Base-by-base conservation (phyloP, 306 rosid genomes). In the Quercus cerris region DNA sequence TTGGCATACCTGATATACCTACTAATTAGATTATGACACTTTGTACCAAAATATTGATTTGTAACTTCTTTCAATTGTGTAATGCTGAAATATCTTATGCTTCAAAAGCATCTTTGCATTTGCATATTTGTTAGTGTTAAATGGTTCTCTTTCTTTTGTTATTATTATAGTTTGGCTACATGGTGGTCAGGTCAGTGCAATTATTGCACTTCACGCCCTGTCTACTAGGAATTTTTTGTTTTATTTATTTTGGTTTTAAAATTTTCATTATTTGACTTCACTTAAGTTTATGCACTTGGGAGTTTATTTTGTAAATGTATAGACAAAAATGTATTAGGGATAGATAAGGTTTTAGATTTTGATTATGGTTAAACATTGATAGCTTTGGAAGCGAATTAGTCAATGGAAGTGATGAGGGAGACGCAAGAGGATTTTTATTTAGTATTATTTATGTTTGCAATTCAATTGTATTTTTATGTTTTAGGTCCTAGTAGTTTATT, bases 1-100 rank as follows among this genome's bases (percentile, higher is more conserved):
- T 44, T 81, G 10, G 41, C 73, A 22, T 52, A 23, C 14, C 12
- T 20, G 54, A 31, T 10, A 63, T 27, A 28, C 70, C 70, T 63
- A 68, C 18, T 56, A 73, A 46, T 81, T 33, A 31, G 23, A 41
- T 57, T 64, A 49, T 19, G 31, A 22, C 71, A 20, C 22, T 73
- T 83, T 68, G 30, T 56, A 52, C 35, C 56, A 77, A 62, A 77
- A 54, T 71, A 71, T 84, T 38, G 72, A 66, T 58, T 49, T 35
- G 49, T 41, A 35, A 71, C 73, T 72, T 73, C 71, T 19, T 67
- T 67, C n/a, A 19, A 7, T n/a, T 66, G 23, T 67, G 46, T 33
- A 35, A 17, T 33, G 27, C 72, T 33, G 23, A 14, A 11, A 62
- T 62, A 9, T 33, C n/a, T 62, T 28, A 27, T 5, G 30, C 41